These are phyloP conservation scores for Peronospora farinosa DNA, from an alignment of 352 stramenopile genomes.

Conservation along the genomic window DNA sequence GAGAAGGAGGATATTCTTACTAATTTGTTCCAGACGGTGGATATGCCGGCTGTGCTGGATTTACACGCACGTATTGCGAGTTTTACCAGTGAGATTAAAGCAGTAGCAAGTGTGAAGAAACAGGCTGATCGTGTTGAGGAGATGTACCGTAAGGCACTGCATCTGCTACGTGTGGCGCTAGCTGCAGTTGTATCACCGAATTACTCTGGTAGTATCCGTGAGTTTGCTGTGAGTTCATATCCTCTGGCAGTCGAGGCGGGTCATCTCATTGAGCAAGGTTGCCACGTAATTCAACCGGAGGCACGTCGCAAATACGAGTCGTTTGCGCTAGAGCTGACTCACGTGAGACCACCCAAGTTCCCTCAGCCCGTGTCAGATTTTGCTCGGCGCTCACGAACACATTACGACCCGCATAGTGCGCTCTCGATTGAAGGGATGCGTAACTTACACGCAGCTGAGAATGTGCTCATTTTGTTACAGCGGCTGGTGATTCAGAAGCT, in stretches of 20 bases:
- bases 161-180: constrained; percentile 63
- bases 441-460: constrained; percentile 71
- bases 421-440: constrained; percentile 70
- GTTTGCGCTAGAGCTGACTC: constrained; percentile 47
- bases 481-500: constrained; percentile 79
- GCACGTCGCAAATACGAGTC: constrained; percentile 61
- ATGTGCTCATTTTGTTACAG: constrained; percentile 76
- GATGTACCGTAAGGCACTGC: constrained; percentile 70
- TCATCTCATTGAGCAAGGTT: constrained; percentile 64
- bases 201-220: constrained; percentile 64
- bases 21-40: constrained; percentile 50
- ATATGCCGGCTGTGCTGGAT: constrained; percentile 60
- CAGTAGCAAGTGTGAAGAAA: constrained; percentile 62
- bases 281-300: constrained; percentile 70
- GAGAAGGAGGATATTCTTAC: constrained; percentile 71
- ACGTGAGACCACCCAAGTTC: constrained; percentile 57
- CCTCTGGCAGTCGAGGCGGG: constrained; percentile 68
- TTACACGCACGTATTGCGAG: constrained; percentile 66
- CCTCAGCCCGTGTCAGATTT: constrained; percentile 57
- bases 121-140: constrained; percentile 65
- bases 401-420: constrained; percentile 51
- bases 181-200: constrained; percentile 62
- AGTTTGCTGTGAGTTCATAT: constrained; percentile 72
- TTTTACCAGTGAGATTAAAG: constrained; percentile 75
- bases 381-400: constrained; percentile 40